These are phyloP conservation scores for Gypsophila paniculata DNA, from an alignment of 179 eudicot species.

Conservation along the genomic window DNA sequence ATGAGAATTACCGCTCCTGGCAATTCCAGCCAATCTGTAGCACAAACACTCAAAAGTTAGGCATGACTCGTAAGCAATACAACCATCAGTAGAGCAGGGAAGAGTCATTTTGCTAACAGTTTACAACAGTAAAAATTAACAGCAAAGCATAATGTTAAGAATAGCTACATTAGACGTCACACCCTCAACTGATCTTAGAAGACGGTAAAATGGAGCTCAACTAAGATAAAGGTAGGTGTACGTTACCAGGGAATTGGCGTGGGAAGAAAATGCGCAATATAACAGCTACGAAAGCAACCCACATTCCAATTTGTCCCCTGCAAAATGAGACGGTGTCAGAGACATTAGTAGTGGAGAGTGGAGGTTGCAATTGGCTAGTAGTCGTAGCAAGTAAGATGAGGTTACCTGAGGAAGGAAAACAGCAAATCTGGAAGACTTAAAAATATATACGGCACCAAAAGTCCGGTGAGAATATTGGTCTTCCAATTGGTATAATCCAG, in stretches of 20 bases:
- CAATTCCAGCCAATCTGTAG: constrained; percentile 77
- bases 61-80: too few species aligned
- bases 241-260: constrained; percentile 50
- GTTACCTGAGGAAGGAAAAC: constrained; percentile 56
- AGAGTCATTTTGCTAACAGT: too few species aligned
- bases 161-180: too few species aligned
- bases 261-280: constrained; percentile 83
- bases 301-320: constrained; percentile 91
- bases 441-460: constrained; percentile 76
- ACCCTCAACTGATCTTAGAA: too few species aligned
- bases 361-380: neutral
- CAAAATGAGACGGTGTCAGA: constrained; percentile 13
- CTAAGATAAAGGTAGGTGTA: neutral
- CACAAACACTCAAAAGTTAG: constrained; percentile 10
- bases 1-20: constrained; percentile 75
- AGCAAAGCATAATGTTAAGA: neutral
- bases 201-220: neutral
- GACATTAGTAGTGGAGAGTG: too few species aligned
- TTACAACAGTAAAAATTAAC: too few species aligned
- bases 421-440: constrained; percentile 62
- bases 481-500: constrained; percentile 87
- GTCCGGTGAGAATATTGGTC: constrained; percentile 73
- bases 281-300: constrained; percentile 78
- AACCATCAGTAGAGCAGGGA: too few species aligned
- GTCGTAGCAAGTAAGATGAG: neutral